phyloP scores from a whole-genome alignment of 306 rosid genomes.

The Rubus idaeus region DNA sequence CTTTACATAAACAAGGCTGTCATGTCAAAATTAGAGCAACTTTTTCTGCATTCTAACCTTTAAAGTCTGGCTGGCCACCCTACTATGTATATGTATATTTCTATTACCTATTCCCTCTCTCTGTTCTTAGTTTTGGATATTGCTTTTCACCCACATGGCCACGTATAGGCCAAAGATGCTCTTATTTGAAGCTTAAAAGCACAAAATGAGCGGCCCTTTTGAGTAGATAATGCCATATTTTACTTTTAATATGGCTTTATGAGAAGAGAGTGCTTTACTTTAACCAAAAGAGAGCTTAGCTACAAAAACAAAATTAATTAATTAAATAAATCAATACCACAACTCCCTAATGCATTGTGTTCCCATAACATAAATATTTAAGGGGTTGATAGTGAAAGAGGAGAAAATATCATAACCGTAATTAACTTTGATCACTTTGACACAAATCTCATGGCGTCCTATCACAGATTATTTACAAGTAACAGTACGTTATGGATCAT shows the following conservation, averaged over 20 bases:
- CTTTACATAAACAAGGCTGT: conserved; percentile 86
- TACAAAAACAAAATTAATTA: conserved; percentile 13
- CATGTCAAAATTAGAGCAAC: conserved; percentile 86
- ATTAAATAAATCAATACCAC: conserved; percentile 27
- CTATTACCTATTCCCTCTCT: conserved; percentile 37
- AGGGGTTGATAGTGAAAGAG: conserved; percentile 42
- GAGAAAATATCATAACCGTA: conserved; percentile 37
- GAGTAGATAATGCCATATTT: conserved; percentile 99
- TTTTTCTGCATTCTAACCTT: conserved; percentile 61
- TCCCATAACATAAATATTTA: conserved; percentile 32
- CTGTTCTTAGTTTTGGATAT: conserved; percentile 40
- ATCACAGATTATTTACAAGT: conserved; percentile 29
- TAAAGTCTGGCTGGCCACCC: conserved; percentile 63
- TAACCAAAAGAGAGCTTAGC: conserved; percentile 57
- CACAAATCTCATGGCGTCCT: conserved; percentile 45
- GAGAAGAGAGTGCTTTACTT: conserved; percentile 78
- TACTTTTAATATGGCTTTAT: conserved; percentile 87
- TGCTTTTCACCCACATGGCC: conserved; percentile 93
- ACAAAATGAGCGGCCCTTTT: conserved; percentile 91
- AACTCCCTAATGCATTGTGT: conserved; percentile 45
- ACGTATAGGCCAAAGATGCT: conserved; percentile 83
- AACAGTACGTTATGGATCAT: conserved; percentile 22
- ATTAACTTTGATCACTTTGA: conserved; percentile 41
- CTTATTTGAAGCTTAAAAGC: conserved; percentile 82
- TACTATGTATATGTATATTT: conserved; percentile 11